Evolutionary conservation across 2,329 filamentous ascomycete genomes (phyloP).

Genomic region (Spiromastix sp.): DNA sequence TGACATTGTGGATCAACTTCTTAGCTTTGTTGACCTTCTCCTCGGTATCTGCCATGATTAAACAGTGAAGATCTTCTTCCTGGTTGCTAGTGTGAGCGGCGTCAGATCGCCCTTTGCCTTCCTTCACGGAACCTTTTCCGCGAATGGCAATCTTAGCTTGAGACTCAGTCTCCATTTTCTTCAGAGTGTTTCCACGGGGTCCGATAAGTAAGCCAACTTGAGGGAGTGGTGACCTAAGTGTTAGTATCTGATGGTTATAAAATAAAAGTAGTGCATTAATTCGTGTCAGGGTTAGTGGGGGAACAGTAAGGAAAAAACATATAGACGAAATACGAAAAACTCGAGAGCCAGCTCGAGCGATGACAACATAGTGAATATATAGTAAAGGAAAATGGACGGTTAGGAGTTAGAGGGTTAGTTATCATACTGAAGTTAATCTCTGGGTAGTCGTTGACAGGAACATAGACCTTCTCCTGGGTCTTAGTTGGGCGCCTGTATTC

Average conservation of each 20-base stretch:
- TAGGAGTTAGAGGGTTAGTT: constrained; percentile 96
- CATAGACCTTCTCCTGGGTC: constrained; percentile 99
- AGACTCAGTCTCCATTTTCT: constrained; percentile 98
- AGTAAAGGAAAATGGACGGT: constrained; percentile 41
- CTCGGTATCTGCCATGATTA: constrained; percentile 99
- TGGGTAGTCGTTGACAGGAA: constrained; percentile 99
- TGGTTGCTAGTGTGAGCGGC: constrained; percentile 99
- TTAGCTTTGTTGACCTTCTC: constrained; percentile 99
- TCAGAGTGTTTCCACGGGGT: constrained; percentile 98
- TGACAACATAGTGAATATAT: constrained; percentile 29
- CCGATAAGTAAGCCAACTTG: constrained; percentile 99
- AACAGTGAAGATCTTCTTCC: constrained; percentile 96
- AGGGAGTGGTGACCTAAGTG: constrained; percentile 66
- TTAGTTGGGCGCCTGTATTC: constrained; percentile 98
- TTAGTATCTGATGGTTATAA: constrained; percentile 57
- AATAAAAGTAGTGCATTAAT: constrained; percentile 13
- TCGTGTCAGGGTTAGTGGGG: constrained; percentile 12
- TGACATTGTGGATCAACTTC: constrained; percentile 95
- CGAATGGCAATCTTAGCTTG: constrained; percentile 98
- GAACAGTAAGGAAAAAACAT: constrained; percentile 11
- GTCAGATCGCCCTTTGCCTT: constrained; percentile 98
- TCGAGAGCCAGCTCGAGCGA: no score
- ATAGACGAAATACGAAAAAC: constrained; percentile 21
- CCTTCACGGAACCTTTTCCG: constrained; percentile 98
- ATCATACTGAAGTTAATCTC: constrained; percentile 99